Conservation (phyloP, 202 grass and related monocot species). For the Zoysia matrella region DNA sequence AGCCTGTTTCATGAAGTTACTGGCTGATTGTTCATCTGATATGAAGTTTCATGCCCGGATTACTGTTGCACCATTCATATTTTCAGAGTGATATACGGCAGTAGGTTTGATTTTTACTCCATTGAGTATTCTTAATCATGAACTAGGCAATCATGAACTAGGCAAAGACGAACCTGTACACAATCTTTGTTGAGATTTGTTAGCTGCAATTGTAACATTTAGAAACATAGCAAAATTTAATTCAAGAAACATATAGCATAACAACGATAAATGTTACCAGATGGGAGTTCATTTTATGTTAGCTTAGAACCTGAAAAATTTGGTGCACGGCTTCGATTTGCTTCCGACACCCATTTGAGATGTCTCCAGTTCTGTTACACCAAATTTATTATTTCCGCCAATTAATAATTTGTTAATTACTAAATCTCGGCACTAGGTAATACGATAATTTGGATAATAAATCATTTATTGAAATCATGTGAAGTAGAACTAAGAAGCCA, state of each 20-base stretch:
- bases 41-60: slow-evolving; percentile 38
- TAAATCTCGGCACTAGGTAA: slow-evolving; percentile 52
- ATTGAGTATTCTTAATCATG: slow-evolving; percentile 45
- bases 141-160: slow-evolving; percentile 51
- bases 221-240: slow-evolving; percentile 46
- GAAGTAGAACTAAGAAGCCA: not conserved
- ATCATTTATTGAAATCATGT: slow-evolving; percentile 29
- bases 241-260: slow-evolving; percentile 39
- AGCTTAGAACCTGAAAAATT: slow-evolving; percentile 99
- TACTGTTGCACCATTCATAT: slow-evolving; percentile 37
- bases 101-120: slow-evolving; percentile 57
- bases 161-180: slow-evolving; percentile 65
- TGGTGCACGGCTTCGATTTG: slow-evolving; percentile 99
- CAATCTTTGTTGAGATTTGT: slow-evolving; percentile 65
- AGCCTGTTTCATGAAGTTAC: slow-evolving; percentile 37
- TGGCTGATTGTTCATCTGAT: slow-evolving; percentile 39
- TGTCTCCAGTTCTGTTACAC: slow-evolving; percentile 89
- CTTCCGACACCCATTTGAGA: slow-evolving; percentile 85
- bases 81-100: slow-evolving; percentile 40
- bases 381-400: slow-evolving; percentile 83
- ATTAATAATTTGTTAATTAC: slow-evolving; percentile 66
- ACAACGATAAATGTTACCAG: slow-evolving; percentile 66
- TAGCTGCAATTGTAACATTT: slow-evolving; percentile 55
- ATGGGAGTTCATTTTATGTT: slow-evolving; percentile 78
- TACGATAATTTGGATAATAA: slow-evolving; percentile 43